Evolutionary conservation across 164 flowering plant genomes (phyloP).

Genomic region (Magnolia sinica): DNA sequence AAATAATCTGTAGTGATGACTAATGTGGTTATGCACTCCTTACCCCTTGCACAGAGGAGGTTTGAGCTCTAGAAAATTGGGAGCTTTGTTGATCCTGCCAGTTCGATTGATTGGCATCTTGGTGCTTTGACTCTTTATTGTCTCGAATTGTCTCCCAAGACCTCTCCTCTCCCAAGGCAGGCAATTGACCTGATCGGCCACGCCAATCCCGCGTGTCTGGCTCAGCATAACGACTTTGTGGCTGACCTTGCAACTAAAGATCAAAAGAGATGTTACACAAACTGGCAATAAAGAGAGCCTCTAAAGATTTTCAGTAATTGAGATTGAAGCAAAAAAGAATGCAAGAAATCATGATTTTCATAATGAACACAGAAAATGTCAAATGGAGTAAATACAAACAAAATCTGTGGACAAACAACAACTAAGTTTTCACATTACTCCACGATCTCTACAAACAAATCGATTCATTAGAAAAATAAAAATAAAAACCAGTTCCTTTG

Average conservation of each 20-base stretch:
- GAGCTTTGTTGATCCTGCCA: slow-evolving; percentile 59
- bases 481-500: neutral
- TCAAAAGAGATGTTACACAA: neutral
- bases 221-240: slow-evolving; percentile 70
- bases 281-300: neutral
- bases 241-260: slow-evolving; percentile 41
- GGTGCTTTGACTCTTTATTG: slow-evolving; percentile 51
- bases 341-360: neutral
- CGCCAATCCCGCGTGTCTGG: slow-evolving; percentile 96
- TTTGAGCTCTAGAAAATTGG: slow-evolving; percentile 54
- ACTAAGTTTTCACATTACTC: neutral
- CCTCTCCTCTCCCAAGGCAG: slow-evolving; percentile 61
- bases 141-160: slow-evolving; percentile 67
- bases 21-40: neutral
- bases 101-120: slow-evolving; percentile 47
- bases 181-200: slow-evolving; percentile 49
- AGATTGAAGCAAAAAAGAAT: neutral
- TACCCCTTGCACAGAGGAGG: slow-evolving; percentile 66
- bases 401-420: neutral
- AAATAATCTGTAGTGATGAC: no score
- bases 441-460: neutral
- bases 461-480: neutral
- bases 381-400: neutral
- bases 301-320: neutral
- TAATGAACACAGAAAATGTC: neutral